phyloP scores from a whole-genome alignment of 2,329 filamentous ascomycete genomes.

The Phyllosticta citriasiana region DNA sequence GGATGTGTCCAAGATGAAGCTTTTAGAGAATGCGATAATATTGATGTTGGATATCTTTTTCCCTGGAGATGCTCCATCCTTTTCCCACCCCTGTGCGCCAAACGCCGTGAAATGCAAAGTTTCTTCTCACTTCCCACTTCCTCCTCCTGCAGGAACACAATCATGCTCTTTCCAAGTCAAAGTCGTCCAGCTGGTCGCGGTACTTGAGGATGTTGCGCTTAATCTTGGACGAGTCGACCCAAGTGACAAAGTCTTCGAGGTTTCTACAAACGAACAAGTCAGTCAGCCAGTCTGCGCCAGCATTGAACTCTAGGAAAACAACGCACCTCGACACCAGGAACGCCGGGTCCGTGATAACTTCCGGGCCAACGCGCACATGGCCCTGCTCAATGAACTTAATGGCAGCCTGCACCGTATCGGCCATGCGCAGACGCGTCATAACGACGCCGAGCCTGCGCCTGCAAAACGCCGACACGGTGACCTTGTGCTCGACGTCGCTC shows the following conservation, averaged over 20 bases:
- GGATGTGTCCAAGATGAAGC: too few relatives aligned
- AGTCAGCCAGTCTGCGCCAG: not conserved
- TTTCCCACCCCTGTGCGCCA: not conserved
- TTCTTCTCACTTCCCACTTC: not conserved
- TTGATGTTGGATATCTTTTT: not conserved
- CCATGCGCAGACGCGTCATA: conserved; percentile 86
- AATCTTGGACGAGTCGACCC: conserved; percentile 93
- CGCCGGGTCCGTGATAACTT: conserved; percentile 81
- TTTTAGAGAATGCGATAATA: not conserved
- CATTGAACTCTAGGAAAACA: not conserved
- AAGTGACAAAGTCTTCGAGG: conserved; percentile 94
- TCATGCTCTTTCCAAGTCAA: conserved; percentile 50
- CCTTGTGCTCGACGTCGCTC: conserved; percentile 67
- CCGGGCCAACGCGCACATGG: conserved; percentile 82
- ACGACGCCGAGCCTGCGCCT: conserved; percentile 75
- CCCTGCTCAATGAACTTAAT: conserved; percentile 88
- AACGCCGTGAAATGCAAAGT: conserved; percentile 3
- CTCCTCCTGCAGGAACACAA: not conserved
- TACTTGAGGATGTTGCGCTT: conserved; percentile 95
- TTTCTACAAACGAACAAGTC: conserved; percentile 39
- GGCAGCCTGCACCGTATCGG: conserved; percentile 71
- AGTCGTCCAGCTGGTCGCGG: conserved; percentile 89
- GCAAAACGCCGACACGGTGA: conserved; percentile 84
- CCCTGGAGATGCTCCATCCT: not conserved
- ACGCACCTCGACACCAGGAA: conserved; percentile 64